Percentiles rank a stretch among this genome's conserved stretches.
phyloP scores from a whole-genome alignment of 331 rosid genomes.

The Malus hybrid region DNA sequence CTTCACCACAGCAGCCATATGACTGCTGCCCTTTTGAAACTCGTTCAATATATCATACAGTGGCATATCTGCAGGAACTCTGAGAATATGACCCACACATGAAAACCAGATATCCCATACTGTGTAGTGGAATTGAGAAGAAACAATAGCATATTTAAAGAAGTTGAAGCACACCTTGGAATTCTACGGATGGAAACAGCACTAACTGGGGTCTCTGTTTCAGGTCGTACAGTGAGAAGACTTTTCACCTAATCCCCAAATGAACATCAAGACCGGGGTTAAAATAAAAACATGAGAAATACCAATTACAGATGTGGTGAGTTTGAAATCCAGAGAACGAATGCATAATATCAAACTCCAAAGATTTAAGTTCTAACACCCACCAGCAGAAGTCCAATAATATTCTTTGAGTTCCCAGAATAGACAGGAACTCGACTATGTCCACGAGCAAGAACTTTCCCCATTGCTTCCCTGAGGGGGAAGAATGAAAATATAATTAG shows the following conservation, averaged over 20 bases:
- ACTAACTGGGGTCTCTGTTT: constrained; percentile 92
- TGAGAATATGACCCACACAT: constrained; percentile 30
- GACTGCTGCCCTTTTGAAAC: constrained; percentile 97
- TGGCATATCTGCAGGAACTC: constrained; percentile 99
- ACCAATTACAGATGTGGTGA: background rate
- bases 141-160: constrained; percentile 2
- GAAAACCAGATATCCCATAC: constrained; percentile 15
- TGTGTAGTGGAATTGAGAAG: background rate
- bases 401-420: constrained; percentile 80
- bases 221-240: constrained; percentile 96
- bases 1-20: constrained; percentile 97
- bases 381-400: constrained; percentile 89
- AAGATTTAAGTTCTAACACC: constrained; percentile 17
- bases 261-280: constrained; percentile 6
- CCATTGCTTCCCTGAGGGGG: constrained; percentile 90
- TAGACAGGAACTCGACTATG: constrained; percentile 99
- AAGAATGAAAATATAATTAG: background rate
- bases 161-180: constrained; percentile 61
- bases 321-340: background rate
- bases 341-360: background rate
- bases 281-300: background rate
- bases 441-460: constrained; percentile 92
- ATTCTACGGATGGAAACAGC: constrained; percentile 93
- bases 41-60: constrained; percentile 93
- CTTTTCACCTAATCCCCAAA: constrained; percentile 71